Percentiles rank a stretch among this genome's conserved stretches.
Conservation (phyloP, 2,329 filamentous ascomycete genomes). For the Myriosclerotinia scirpicola region DNA sequence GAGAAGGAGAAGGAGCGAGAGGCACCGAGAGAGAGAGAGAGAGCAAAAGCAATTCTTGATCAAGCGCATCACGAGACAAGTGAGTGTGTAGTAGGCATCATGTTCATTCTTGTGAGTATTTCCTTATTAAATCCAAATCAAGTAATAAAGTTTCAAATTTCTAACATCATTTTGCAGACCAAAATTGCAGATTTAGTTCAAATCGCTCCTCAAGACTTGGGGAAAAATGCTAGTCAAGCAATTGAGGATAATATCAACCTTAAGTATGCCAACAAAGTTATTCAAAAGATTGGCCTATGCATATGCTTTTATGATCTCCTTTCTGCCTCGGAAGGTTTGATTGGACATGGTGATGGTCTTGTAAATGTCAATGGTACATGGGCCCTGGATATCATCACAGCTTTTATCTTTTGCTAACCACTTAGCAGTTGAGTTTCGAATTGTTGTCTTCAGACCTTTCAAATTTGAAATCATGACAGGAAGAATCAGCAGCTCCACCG, state of each 20-base stretch:
- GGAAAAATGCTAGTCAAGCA: constrained; percentile 75
- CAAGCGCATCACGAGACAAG: neutral
- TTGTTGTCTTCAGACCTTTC: constrained; percentile 93
- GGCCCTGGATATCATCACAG: neutral
- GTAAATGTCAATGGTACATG: constrained; percentile 86
- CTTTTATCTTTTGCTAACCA: constrained; percentile 20
- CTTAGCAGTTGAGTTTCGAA: constrained; percentile 78
- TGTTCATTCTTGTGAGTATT: constrained; percentile 52
- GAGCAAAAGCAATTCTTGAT: neutral
- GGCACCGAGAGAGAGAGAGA: no score
- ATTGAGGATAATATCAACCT: constrained; percentile 96
- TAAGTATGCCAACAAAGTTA: constrained; percentile 94
- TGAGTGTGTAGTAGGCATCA: constrained; percentile 30
- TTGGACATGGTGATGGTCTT: constrained; percentile 86
- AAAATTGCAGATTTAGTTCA: constrained; percentile 94
- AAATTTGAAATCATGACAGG: constrained; percentile 90
- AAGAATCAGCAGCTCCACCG: constrained; percentile 72
- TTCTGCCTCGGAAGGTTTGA: constrained; percentile 86
- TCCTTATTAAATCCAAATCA: neutral
- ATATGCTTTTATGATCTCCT: constrained; percentile 91
- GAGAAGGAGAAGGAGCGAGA: no score
- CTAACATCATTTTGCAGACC: constrained; percentile 56
- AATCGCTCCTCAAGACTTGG: constrained; percentile 85
- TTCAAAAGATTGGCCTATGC: constrained; percentile 92
- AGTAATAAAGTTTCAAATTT: neutral